phyloP scores from a whole-genome alignment of 768 basidiomycete species.

The Termitomyces sp. region DNA sequence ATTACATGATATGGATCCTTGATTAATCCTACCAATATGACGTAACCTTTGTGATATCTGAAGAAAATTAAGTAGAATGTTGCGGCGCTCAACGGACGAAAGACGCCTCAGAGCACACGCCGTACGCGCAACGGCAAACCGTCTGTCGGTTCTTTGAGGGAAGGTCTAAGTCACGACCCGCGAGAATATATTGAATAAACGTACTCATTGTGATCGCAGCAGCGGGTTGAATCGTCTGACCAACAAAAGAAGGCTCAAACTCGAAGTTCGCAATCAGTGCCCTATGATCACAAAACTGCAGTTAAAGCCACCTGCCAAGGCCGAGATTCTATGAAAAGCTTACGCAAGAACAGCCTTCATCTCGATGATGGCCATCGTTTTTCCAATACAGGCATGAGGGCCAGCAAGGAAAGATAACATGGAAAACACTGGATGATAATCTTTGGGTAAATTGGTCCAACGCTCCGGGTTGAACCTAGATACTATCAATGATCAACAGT shows the following conservation, averaged over 20 bases:
- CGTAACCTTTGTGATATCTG: no score
- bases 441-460: slow-evolving; percentile 35
- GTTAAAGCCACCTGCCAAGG: slow-evolving; percentile 19
- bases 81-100: not conserved
- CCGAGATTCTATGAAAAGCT: not conserved
- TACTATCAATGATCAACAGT: not conserved
- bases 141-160: slow-evolving; percentile 8
- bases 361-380: slow-evolving; percentile 38
- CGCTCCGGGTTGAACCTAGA: slow-evolving; percentile 42
- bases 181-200: slow-evolving; percentile 8
- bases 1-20: not conserved
- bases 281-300: not conserved
- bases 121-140: slow-evolving; percentile 12
- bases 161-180: not conserved
- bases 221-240: slow-evolving; percentile 33
- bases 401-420: slow-evolving; percentile 35
- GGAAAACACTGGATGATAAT: slow-evolving; percentile 28
- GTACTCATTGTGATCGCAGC: slow-evolving; percentile 44
- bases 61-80: not conserved
- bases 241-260: slow-evolving; percentile 35
- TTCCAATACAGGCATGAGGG: slow-evolving; percentile 39
- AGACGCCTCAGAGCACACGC: not conserved
- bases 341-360: slow-evolving; percentile 36
- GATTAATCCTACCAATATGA: no score
- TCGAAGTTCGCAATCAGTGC: slow-evolving; percentile 31